Conservation (phyloP, 306 rosid species). For the Delonix regia region DNA sequence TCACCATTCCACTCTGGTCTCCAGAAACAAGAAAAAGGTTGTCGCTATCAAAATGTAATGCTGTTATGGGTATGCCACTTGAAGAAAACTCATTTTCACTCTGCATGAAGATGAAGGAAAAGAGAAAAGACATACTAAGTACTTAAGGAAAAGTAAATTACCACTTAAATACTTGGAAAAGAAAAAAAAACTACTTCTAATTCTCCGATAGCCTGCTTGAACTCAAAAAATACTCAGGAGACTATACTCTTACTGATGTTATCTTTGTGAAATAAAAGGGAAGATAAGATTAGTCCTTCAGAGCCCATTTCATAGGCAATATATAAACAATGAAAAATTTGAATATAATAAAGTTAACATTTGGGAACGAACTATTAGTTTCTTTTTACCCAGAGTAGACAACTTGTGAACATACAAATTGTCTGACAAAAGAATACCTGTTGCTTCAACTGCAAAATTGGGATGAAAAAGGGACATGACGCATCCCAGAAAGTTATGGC, state of each 20-base stretch:
- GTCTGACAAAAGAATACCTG: slow-evolving; percentile 56
- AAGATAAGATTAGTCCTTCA: slow-evolving; percentile 1
- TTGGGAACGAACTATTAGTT: not conserved
- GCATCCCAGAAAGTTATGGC: slow-evolving; percentile 85
- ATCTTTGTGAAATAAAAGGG: not conserved
- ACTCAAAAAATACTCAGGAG: not conserved
- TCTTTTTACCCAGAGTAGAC: not conserved
- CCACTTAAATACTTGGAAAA: not conserved
- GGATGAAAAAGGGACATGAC: slow-evolving; percentile 66
- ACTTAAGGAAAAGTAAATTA: slow-evolving; percentile 4
- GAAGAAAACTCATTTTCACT: slow-evolving; percentile 73
- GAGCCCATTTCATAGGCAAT: not conserved
- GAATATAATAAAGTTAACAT: slow-evolving; percentile 3
- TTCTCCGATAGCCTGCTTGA: not conserved
- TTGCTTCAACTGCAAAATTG: slow-evolving; percentile 71
- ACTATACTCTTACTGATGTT: slow-evolving; percentile 18
- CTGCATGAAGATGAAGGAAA: slow-evolving; percentile 49
- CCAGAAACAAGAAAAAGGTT: slow-evolving; percentile 78
- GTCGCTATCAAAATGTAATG: slow-evolving; percentile 58
- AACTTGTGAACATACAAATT: not conserved
- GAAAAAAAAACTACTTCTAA: not conserved
- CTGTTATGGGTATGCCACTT: slow-evolving; percentile 80
- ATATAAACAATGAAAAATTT: not conserved
- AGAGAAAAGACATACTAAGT: slow-evolving; percentile 1
- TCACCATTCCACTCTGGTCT: slow-evolving; percentile 86